phyloP scores from a whole-genome alignment of 345 rosid species.

The Euphorbia peplus region DNA sequence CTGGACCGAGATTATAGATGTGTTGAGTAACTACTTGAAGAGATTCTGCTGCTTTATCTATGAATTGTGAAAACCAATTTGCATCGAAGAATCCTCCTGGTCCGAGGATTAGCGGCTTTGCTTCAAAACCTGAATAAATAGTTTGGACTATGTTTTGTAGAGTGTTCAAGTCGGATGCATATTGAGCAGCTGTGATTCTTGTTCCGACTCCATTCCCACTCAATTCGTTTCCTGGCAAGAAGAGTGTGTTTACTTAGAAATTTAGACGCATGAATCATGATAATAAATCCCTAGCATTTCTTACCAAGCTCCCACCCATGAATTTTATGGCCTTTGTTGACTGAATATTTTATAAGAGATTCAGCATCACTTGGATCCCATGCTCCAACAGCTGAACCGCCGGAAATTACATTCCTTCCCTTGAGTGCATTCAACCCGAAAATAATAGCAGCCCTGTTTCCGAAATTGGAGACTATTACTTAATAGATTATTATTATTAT shows the following conservation, averaged over 20 bases:
- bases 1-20: conserved; percentile 56
- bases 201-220: conserved; percentile 43
- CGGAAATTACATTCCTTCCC: conserved; percentile 31
- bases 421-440: conserved; percentile 47
- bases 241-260: too few species aligned
- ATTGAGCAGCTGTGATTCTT: conserved; percentile 36
- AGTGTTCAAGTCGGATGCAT: conserved; percentile 29
- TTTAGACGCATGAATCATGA: too few species aligned
- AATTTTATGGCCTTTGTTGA: conserved; percentile 32
- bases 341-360: conserved; percentile 37
- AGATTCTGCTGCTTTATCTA: conserved; percentile 24
- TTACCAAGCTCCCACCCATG: conserved; percentile 57
- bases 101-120: conserved; percentile 42
- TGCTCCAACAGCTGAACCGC: conserved; percentile 35
- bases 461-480: neutral
- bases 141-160: conserved; percentile 27
- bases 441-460: conserved; percentile 35
- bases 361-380: conserved; percentile 49
- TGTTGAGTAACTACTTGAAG: conserved; percentile 52
- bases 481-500: neutral
- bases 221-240: conserved; percentile 46
- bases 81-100: conserved; percentile 54
- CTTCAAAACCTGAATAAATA: conserved; percentile 28
- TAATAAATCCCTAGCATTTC: neutral
- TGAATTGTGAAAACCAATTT: conserved; percentile 37